Conservation (phyloP, 805 yeast species). For the Hanseniaspora taiwanica region DNA sequence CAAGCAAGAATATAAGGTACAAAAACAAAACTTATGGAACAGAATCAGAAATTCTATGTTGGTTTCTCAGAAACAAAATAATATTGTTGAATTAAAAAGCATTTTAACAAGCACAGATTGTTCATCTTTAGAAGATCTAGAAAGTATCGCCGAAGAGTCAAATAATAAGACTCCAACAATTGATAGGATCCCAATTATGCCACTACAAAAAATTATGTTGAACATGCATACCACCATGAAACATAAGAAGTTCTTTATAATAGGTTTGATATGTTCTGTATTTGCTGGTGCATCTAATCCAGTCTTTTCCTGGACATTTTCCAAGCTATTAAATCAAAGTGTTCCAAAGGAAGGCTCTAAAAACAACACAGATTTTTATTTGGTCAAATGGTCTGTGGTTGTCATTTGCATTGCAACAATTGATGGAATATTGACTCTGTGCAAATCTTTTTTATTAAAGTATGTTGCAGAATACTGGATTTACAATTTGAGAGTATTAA, state of each 20-base stretch:
- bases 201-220: constrained; percentile 10
- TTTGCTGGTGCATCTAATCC: constrained; percentile 59
- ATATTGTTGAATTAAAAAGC: no score
- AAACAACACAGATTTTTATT: constrained; percentile 16
- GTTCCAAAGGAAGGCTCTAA: constrained; percentile 27
- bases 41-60: background rate
- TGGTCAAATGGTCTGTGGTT: constrained; percentile 53
- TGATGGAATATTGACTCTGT: constrained; percentile 47
- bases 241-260: constrained; percentile 17
- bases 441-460: constrained; percentile 37
- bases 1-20: background rate
- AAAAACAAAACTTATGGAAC: background rate
- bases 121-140: background rate
- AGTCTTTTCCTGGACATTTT: constrained; percentile 61
- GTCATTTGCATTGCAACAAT: constrained; percentile 47
- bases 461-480: constrained; percentile 61
- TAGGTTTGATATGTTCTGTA: constrained; percentile 43
- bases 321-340: constrained; percentile 54
- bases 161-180: background rate
- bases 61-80: background rate
- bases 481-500: constrained; percentile 32
- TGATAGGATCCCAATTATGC: constrained; percentile 9
- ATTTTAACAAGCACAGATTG: background rate
- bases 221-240: constrained; percentile 19
- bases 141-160: background rate